Conservation (phyloP, 164 flowering plant genomes). For the Stephania yunnanensis region DNA sequence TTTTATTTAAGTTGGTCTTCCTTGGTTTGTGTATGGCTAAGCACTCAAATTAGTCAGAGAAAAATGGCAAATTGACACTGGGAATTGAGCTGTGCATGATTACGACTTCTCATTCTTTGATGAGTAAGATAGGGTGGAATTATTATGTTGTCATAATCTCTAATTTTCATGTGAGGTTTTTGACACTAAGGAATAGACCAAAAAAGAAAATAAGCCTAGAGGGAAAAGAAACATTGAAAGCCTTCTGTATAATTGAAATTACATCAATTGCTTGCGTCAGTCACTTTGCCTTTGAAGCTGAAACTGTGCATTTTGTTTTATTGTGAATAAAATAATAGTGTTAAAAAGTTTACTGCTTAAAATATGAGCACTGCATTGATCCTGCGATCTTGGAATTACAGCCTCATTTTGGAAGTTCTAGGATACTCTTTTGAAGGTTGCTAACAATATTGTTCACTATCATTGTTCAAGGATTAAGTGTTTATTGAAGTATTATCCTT, state of each 20-base stretch:
- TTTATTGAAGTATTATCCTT: too few relatives aligned
- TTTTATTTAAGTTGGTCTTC: not conserved
- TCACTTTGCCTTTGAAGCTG: not conserved
- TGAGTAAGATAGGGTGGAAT: not conserved
- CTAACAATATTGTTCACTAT: too few relatives aligned
- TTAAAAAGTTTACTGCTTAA: too few relatives aligned
- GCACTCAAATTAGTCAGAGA: not conserved
- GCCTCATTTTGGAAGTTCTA: too few relatives aligned
- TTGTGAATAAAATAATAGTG: too few relatives aligned
- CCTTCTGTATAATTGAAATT: not conserved
- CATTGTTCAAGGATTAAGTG: too few relatives aligned
- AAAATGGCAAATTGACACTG: not conserved
- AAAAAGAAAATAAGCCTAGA: not conserved
- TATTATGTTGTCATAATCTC: not conserved
- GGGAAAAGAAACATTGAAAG: not conserved
- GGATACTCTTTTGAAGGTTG: too few relatives aligned
- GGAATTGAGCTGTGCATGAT: not conserved
- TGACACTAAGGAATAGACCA: not conserved
- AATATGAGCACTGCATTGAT: too few relatives aligned
- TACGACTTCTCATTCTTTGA: not conserved
- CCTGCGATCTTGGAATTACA: too few relatives aligned
- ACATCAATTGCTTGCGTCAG: not conserved
- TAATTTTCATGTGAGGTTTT: not conserved
- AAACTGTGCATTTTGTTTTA: too few relatives aligned
- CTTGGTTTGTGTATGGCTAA: not conserved